Evolutionary conservation across 352 stramenopile genomes (phyloP), one percentile per base, ranked within the genome.

Genomic region (Aphanomyces stellatus): DNA sequence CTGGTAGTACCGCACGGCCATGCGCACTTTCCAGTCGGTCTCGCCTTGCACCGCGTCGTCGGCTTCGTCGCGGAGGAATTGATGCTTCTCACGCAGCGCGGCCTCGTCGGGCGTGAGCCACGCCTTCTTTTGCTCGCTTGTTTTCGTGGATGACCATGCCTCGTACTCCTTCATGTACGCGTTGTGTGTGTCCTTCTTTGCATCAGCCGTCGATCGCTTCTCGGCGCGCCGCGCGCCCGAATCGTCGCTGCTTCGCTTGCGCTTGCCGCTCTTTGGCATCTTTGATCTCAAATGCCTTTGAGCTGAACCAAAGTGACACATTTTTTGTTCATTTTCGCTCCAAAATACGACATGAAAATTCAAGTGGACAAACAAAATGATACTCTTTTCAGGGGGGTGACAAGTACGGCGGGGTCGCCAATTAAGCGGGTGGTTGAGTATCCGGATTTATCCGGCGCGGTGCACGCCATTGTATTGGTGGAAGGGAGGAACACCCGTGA

Each of bases 1-100:
- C 43, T 73, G 76, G 70, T 95, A 95, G 74, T 95, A 95, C n/a
- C 80, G 76, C 37, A 87, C 78, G 53, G 82, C 90, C 75, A 95
- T 87, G 62, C 85, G 81, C 70, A 91, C 74, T 35, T 77, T 62
- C 87, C 87, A 95, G 73, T 90, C 76, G n/a, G 34, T 71, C 35
- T 74, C 69, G 11, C 76, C 77, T 33, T 74, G 65, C 49, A 78
- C 64, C 3, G 73, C 70, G 64, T 93, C 85, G 5, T 63, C 73
- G 25, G 83, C 80, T 19, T 93, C 81, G 72, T 93, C 78, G 27
- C 85, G 85, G 33, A 93, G 75, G 51, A 93, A 93, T 71, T 90
- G 81, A 71, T 89, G 88, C 30, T 90, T 69, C 27, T 73, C 43
- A 31, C 71, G 64, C 22, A 93, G 55, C 11, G 82, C 33, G 6